Conservation (phyloP, 768 basidiomycete species). For the Suillus spraguei region DNA sequence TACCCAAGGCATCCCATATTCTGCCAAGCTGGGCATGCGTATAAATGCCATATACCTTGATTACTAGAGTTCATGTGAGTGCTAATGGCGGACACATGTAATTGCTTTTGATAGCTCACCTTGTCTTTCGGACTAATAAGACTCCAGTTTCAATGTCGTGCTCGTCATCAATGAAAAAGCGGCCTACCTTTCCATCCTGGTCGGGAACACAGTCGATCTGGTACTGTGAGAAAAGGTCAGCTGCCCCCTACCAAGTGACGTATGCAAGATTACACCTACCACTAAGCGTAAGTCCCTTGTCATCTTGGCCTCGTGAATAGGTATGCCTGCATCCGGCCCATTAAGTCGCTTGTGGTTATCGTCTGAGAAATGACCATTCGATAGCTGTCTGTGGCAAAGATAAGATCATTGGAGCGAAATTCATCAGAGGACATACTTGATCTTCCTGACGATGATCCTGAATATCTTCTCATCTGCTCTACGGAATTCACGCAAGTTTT, state of each 20-base stretch:
- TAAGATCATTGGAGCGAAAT: constrained; percentile 3
- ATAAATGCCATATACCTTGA: constrained; percentile 53
- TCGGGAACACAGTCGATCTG: constrained; percentile 50
- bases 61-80: constrained; percentile 30
- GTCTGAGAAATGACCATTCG: constrained; percentile 66
- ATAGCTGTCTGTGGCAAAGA: constrained; percentile 54
- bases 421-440: constrained; percentile 46
- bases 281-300: constrained; percentile 52
- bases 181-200: constrained; percentile 34
- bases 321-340: constrained; percentile 45
- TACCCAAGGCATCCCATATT: constrained; percentile 49
- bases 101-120: constrained; percentile 23
- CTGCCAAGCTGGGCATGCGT: constrained; percentile 49
- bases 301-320: constrained; percentile 73
- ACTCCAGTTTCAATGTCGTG: constrained; percentile 1
- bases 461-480: constrained; percentile 50
- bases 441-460: constrained; percentile 64
- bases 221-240: constrained; percentile 36
- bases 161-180: not conserved
- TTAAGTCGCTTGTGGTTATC: constrained; percentile 68
- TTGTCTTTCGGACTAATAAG: constrained; percentile 40
- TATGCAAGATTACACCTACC: constrained; percentile 33
- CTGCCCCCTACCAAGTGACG: not conserved
- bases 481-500: constrained; percentile 49
- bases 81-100: not conserved